phyloP scores from a whole-genome alignment of 2,329 filamentous ascomycete species.

The Aspergillus pseudoterreus region DNA sequence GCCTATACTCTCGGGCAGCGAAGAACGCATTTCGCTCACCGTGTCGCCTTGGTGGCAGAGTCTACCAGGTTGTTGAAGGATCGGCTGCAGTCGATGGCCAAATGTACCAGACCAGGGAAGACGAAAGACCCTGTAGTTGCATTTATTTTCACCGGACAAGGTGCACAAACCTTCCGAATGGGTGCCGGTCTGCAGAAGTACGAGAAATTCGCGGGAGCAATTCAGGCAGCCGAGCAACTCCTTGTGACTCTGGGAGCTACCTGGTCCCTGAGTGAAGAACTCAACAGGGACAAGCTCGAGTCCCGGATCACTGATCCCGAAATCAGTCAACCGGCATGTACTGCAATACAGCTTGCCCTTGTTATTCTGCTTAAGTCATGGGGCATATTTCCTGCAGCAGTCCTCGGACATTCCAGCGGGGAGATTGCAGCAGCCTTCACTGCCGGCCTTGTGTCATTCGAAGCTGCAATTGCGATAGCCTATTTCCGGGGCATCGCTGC shows the following conservation, averaged over 20 bases:
- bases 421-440: conserved; percentile 21
- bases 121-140: too few relatives aligned
- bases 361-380: neutral
- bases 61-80: too few relatives aligned
- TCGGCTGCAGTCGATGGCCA: too few relatives aligned
- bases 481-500: conserved; percentile 12
- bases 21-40: too few relatives aligned
- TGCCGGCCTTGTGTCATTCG: conserved; percentile 8
- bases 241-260: neutral
- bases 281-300: neutral
- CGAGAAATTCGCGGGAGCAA: neutral
- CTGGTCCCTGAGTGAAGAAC: neutral
- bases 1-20: too few relatives aligned
- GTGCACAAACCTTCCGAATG: neutral
- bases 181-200: neutral
- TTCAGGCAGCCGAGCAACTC: neutral
- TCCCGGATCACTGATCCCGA: neutral
- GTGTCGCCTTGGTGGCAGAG: too few relatives aligned
- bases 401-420: conserved; percentile 17
- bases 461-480: conserved; percentile 13
- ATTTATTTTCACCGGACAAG: neutral
- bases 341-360: neutral
- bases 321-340: neutral
- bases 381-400: neutral
- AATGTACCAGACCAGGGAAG: too few relatives aligned